phyloP scores from a whole-genome alignment of 257 asterid species.

The Parsonsia alboflavescens region DNA sequence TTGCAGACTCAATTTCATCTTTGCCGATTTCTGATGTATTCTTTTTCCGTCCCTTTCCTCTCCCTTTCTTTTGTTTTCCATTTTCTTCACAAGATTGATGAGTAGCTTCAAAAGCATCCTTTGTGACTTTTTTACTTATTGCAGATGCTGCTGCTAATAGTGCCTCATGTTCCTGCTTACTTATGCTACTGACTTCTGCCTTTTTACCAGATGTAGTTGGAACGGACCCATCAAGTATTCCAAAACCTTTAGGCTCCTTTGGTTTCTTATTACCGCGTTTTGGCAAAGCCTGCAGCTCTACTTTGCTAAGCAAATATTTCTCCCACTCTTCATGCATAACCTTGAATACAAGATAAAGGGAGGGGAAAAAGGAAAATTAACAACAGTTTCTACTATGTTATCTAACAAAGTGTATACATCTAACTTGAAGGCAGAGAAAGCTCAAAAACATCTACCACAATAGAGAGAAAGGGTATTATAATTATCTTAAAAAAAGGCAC shows the following conservation, averaged over 20 bases:
- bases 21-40: slow-evolving; percentile 34
- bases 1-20: slow-evolving; percentile 37
- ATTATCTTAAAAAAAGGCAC: background rate
- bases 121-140: slow-evolving; percentile 49
- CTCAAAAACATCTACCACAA: background rate
- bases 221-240: slow-evolving; percentile 73
- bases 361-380: background rate
- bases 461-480: background rate
- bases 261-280: slow-evolving; percentile 69
- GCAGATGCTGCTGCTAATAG: slow-evolving; percentile 74
- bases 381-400: background rate
- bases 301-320: slow-evolving; percentile 86
- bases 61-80: slow-evolving; percentile 37
- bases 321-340: slow-evolving; percentile 94
- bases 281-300: slow-evolving; percentile 85
- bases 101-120: slow-evolving; percentile 35
- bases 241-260: slow-evolving; percentile 81
- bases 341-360: slow-evolving; percentile 29
- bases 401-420: background rate
- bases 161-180: slow-evolving; percentile 87
- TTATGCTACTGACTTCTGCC: slow-evolving; percentile 68
- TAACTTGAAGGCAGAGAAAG: background rate
- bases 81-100: slow-evolving; percentile 23
- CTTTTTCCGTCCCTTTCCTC: slow-evolving; percentile 41
- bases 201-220: slow-evolving; percentile 63